Base-by-base conservation (phyloP, 2,329 filamentous ascomycete genomes). In the Ophiosphaerella herpotricha region DNA sequence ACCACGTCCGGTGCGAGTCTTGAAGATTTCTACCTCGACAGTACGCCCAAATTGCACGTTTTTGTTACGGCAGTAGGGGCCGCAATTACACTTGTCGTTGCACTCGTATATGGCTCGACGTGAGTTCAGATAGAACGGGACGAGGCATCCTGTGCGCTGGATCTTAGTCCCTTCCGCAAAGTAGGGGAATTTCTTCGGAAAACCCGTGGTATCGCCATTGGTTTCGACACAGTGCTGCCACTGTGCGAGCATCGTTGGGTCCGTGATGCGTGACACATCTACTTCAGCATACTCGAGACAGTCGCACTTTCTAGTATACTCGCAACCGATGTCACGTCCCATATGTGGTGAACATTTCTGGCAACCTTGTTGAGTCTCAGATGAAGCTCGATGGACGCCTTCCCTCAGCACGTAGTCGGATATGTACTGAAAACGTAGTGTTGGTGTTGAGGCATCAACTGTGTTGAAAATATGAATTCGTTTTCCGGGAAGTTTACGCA, bases 11-110 rank as follows among this genome's bases (percentile, higher is more conserved):
- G 67, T 59, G 0, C 33, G 33, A 0, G 90, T 93, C 46, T 86
- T 84, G 71, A 94, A 94, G 14, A 95, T 89, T 61, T 91, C 84
- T 1, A 95, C 75, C 2, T 85, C 82, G 0, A 94, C 78, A 39
- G 80, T 82, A 2, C 90, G 79, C 0, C 90, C 90, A 41, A 86
- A 81, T 64, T 91, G 88, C 0, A 94, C 89, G 0, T 92, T 85
- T 5, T 89, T 80, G 63, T 91, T 93, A 1, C 87, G 85, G 62
- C 90, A 95, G 14, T 75, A 59, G 0, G 71, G 66, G 2, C 80
- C 80, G 61, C 90, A 95, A 2, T 74, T 76, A 72, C 90, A 95
- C 7, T 80, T 82, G 2, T 80, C 75, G 60, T 94, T 90, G 67
- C 90, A 95, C 64, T 95, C 90, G 71, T 92, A 93, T 49, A 95